Base-by-base conservation (phyloP, 176 grass and related monocot genomes). In the Thalia dealbata region DNA sequence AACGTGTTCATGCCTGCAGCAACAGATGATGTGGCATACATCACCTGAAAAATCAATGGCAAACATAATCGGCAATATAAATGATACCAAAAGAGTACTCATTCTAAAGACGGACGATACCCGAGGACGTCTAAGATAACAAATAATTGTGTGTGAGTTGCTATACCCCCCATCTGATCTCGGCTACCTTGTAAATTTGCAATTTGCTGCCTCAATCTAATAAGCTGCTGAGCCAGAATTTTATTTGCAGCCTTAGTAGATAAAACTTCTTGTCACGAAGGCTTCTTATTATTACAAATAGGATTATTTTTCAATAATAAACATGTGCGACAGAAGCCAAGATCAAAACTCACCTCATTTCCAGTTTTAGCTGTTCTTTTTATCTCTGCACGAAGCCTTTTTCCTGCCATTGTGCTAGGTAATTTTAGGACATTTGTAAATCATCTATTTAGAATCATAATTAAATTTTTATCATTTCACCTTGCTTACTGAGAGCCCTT, bases 331-430 rank as follows among this genome's bases (percentile, higher is more conserved):
- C 42, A 25, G 69, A 79, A 81, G 64, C 67, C 21, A 82, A 78
- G 67, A 77, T 45, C 48, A 76, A 62, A 50, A 79, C 21, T 72
- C 38, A 91, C 95, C 82, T 99, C 87, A 81, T 99, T 99, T 81
- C 95, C 90, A 93, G 81, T 88, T 99, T 83, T 99, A 70, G 95
- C 95, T 77, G 87, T 86, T 71, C 90, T 93, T 93, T 93, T 99
- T 68, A 99, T 99, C 85, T 99, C 90, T 65, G 81, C 78, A 85
- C 93, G 81, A 68, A 99, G 81, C 43, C 80, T 93, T 75, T 99
- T 80, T 99, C 95, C 87, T 99, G 84, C 77, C 69, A 81, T 84
- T 75, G 74, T 68, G 19, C 38, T 2, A 68, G 65, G 18, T 45
- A n/a, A 18, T 41, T 16, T 68, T 5, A 68, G 65, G 65, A 21